Percentiles rank a stretch among this genome's conserved stretches.
Evolutionary conservation across 768 basidiomycete genomes (phyloP).

Genomic region (Boletellus ananas): DNA sequence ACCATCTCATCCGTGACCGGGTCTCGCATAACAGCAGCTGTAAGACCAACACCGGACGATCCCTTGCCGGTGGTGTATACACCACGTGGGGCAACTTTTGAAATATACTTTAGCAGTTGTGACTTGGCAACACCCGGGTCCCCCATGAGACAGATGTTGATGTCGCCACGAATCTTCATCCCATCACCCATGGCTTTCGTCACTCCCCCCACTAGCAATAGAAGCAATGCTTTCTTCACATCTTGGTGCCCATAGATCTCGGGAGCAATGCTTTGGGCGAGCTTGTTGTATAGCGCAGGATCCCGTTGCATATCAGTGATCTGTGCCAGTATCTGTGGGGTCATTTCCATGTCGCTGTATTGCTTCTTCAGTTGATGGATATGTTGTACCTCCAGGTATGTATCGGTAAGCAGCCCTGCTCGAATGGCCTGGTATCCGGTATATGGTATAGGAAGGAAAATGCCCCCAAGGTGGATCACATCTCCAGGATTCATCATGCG

Average conservation of each 20-base stretch:
- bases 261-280: slow-evolving; percentile 93
- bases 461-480: slow-evolving; percentile 91
- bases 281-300: slow-evolving; percentile 77
- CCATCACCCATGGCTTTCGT: slow-evolving; percentile 95
- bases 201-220: slow-evolving; percentile 92
- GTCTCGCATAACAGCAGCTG: slow-evolving; percentile 98
- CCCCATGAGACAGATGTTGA: slow-evolving; percentile 98
- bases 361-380: slow-evolving; percentile 96
- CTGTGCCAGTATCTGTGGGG: slow-evolving; percentile 71
- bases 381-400: slow-evolving; percentile 89
- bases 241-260: slow-evolving; percentile 98
- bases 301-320: slow-evolving; percentile 70
- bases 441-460: slow-evolving; percentile 96
- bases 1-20: slow-evolving; percentile 99
- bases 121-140: slow-evolving; percentile 99
- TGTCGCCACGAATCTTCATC: slow-evolving; percentile 97
- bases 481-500: slow-evolving; percentile 94
- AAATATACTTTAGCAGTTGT: slow-evolving; percentile 95
- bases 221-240: slow-evolving; percentile 91
- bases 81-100: slow-evolving; percentile 95
- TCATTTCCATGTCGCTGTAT: slow-evolving; percentile 91
- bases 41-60: slow-evolving; percentile 97
- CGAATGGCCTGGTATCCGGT: slow-evolving; percentile 96
- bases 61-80: slow-evolving; percentile 99
- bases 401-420: slow-evolving; percentile 94